phyloP scores from a whole-genome alignment of 305 asterid species.

The Fraxinus paxiana region DNA sequence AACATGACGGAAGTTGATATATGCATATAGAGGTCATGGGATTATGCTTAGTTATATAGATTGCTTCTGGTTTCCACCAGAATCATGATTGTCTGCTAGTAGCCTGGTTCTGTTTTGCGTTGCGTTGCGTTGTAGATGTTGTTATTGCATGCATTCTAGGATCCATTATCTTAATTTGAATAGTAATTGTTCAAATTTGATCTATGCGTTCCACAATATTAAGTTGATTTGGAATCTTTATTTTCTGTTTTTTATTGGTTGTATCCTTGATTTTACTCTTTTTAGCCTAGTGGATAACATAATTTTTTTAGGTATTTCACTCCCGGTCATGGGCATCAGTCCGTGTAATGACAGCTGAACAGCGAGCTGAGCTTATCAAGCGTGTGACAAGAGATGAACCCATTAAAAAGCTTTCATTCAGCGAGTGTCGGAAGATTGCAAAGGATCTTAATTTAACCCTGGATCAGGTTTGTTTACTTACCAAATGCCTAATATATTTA shows the following conservation, averaged over 20 bases:
- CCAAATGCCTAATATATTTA: slow-evolving; percentile 19
- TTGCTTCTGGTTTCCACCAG: background rate
- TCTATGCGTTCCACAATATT: background rate
- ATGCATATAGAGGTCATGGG: background rate
- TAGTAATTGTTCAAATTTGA: background rate
- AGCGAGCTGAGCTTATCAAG: slow-evolving; percentile 70
- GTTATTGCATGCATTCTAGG: slow-evolving; percentile 14
- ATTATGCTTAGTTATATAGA: background rate
- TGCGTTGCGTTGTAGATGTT: no score
- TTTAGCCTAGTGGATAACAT: slow-evolving; percentile 25
- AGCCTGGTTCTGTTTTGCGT: background rate
- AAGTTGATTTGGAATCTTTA: slow-evolving; percentile 21
- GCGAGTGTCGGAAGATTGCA: slow-evolving; percentile 73
- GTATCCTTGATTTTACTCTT: background rate
- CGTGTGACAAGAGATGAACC: slow-evolving; percentile 49
- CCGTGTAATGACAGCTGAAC: slow-evolving; percentile 67
- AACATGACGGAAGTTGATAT: background rate
- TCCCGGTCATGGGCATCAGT: slow-evolving; percentile 69
- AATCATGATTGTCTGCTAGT: slow-evolving; percentile 12
- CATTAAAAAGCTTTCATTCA: slow-evolving; percentile 59
- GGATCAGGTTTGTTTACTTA: slow-evolving; percentile 70
- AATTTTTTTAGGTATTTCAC: slow-evolving; percentile 56
- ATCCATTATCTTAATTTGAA: slow-evolving; percentile 17
- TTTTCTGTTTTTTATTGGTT: background rate
- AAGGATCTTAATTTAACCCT: slow-evolving; percentile 75